phyloP scores from a whole-genome alignment of 2,329 filamentous ascomycete genomes.

The Paecilomyces sp. region DNA sequence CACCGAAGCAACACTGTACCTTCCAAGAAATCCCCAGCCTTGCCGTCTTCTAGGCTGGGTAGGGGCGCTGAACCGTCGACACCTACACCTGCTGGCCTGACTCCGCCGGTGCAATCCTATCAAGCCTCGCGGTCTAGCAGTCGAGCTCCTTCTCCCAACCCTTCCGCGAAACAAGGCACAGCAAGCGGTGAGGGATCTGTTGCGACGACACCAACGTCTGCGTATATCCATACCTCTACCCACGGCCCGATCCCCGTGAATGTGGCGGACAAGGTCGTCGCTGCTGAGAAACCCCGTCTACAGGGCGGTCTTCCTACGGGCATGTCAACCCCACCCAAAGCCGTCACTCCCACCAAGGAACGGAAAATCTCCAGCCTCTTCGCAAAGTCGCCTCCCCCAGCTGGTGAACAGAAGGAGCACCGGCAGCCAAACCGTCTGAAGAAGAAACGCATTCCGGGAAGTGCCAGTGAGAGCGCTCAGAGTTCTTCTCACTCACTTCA shows the following conservation, averaged over 20 bases:
- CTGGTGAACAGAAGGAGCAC: slow-evolving; percentile 50
- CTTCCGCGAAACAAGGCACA: not conserved
- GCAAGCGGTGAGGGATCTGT: slow-evolving; percentile 4
- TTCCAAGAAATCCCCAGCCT: slow-evolving; percentile 74
- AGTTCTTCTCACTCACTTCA: slow-evolving; percentile 78
- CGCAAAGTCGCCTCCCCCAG: slow-evolving; percentile 56
- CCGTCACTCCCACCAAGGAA: slow-evolving; percentile 56
- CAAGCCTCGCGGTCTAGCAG: slow-evolving; percentile 22
- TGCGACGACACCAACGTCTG: slow-evolving; percentile 11
- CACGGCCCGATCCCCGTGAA: slow-evolving; percentile 23
- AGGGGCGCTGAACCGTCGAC: slow-evolving; percentile 47
- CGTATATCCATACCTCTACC: slow-evolving; percentile 24
- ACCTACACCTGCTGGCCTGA: slow-evolving; percentile 33
- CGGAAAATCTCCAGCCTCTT: slow-evolving; percentile 64
- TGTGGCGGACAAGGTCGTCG: slow-evolving; percentile 6
- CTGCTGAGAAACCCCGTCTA: not conserved
- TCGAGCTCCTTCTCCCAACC: slow-evolving; percentile 13
- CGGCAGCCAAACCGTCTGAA: slow-evolving; percentile 83
- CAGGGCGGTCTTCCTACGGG: not conserved
- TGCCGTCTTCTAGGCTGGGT: slow-evolving; percentile 61
- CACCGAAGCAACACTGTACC: slow-evolving; percentile 86
- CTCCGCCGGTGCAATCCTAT: slow-evolving; percentile 18
- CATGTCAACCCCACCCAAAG: slow-evolving; percentile 23
- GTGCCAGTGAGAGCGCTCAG: slow-evolving; percentile 77
- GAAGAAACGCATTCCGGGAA: slow-evolving; percentile 74